Evolutionary conservation across 257 asterid species (phyloP).

Genomic region (Rubia yunnanensis): DNA sequence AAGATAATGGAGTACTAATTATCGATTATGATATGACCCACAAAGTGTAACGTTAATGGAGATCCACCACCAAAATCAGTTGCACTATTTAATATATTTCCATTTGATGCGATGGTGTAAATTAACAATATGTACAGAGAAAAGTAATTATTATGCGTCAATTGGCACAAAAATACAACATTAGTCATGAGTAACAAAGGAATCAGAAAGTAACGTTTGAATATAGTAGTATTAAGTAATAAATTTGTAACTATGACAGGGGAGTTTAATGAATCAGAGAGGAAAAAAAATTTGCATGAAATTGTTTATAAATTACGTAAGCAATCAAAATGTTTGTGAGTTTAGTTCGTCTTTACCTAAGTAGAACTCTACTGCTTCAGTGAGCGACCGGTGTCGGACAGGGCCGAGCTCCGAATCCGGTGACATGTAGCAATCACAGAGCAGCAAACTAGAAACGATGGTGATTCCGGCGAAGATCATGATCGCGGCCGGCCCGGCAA

Average conservation of each 20-base stretch:
- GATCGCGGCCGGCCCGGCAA: slow-evolving; percentile 64
- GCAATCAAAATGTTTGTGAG: no score
- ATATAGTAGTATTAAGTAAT: not conserved
- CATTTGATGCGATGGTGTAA: no score
- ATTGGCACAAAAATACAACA: not conserved
- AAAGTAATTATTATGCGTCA: no score
- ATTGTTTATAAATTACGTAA: no score
- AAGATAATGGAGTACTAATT: no score
- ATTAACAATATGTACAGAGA: no score
- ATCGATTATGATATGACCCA: not conserved
- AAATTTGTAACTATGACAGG: no score
- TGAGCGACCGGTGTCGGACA: slow-evolving; percentile 36
- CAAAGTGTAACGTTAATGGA: not conserved
- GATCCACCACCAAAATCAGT: not conserved
- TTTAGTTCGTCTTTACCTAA: slow-evolving; percentile 16
- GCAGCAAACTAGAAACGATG: slow-evolving; percentile 38
- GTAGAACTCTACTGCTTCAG: slow-evolving; percentile 46
- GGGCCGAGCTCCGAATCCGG: slow-evolving; percentile 26
- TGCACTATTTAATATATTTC: no score
- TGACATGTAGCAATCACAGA: slow-evolving; percentile 48
- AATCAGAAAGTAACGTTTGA: not conserved
- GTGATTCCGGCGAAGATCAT: slow-evolving; percentile 53
- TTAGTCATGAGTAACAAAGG: not conserved
- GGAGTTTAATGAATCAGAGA: no score
- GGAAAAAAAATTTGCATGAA: not conserved